Evolutionary conservation across 805 yeast genomes (phyloP).

Genomic region (Kuraishia hungarica): DNA sequence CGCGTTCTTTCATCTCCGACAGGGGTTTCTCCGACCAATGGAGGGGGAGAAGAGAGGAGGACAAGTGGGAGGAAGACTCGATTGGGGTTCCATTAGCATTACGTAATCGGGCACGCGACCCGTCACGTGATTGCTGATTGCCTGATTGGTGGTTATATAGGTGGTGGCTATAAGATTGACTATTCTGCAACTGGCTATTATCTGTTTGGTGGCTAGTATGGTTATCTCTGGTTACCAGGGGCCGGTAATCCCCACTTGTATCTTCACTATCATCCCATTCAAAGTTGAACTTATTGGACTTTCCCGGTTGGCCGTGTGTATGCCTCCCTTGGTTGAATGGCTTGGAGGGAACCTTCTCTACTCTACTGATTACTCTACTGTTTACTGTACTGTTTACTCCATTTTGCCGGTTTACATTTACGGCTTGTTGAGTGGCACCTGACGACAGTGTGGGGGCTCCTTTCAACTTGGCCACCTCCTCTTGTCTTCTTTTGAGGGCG

Average conservation of each 20-base stretch:
- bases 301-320: background rate
- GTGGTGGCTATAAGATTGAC: too few species aligned
- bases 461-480: background rate
- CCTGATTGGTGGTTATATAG: too few species aligned
- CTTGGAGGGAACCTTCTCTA: conserved; percentile 2
- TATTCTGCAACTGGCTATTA: too few species aligned
- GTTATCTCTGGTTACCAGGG: conserved; percentile 21
- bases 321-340: background rate
- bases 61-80: too few species aligned
- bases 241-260: conserved; percentile 38
- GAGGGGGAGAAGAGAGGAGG: conserved; percentile 1
- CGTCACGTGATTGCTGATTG: too few species aligned
- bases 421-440: background rate
- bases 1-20: conserved; percentile 64
- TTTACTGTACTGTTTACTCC: too few species aligned
- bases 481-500: conserved; percentile 14
- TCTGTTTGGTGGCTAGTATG: too few species aligned
- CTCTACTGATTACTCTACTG: background rate
- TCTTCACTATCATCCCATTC: conserved; percentile 69
- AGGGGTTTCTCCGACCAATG: conserved; percentile 69
- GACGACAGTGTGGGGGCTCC: background rate
- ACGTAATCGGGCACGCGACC: too few species aligned
- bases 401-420: too few species aligned
- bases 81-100: too few species aligned
- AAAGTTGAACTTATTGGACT: conserved; percentile 41